Percentiles rank a stretch among this genome's conserved stretches.
phyloP scores from a whole-genome alignment of 164 flowering plant genomes.

The Berberis thunbergii region DNA sequence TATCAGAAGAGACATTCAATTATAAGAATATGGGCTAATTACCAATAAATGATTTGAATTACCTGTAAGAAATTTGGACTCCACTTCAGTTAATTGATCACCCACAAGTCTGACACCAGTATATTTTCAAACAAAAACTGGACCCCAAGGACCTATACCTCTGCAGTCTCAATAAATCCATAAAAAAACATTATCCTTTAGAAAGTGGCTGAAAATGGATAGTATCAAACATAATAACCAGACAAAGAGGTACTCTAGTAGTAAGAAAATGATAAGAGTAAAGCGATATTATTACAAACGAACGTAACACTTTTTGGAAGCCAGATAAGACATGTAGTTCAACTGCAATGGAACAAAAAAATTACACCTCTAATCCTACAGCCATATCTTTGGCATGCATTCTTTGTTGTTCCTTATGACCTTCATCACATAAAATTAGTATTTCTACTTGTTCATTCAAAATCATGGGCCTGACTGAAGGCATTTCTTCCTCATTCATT shows the following conservation, averaged over 20 bases:
- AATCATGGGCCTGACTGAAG: too few relatives aligned
- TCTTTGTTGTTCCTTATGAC: too few relatives aligned
- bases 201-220: neutral
- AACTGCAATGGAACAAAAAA: too few relatives aligned
- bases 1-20: conserved; percentile 7
- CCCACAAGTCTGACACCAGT: conserved; percentile 73
- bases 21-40: neutral
- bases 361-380: too few relatives aligned
- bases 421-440: too few relatives aligned
- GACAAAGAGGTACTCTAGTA: neutral
- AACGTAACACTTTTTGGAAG: too few relatives aligned
- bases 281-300: too few relatives aligned
- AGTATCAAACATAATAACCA: neutral
- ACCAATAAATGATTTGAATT: neutral
- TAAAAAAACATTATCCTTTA: neutral
- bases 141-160: conserved; percentile 97
- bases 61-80: conserved; percentile 73
- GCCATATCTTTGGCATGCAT: too few relatives aligned
- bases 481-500: too few relatives aligned
- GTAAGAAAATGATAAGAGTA: too few relatives aligned
- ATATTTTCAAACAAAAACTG: conserved; percentile 55
- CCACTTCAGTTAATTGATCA: conserved; percentile 40
- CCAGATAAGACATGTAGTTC: too few relatives aligned
- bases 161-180: conserved; percentile 27
- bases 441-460: too few relatives aligned